phyloP scores from a whole-genome alignment of 2,329 filamentous ascomycete genomes.

The Colletotrichum chrysophilum region DNA sequence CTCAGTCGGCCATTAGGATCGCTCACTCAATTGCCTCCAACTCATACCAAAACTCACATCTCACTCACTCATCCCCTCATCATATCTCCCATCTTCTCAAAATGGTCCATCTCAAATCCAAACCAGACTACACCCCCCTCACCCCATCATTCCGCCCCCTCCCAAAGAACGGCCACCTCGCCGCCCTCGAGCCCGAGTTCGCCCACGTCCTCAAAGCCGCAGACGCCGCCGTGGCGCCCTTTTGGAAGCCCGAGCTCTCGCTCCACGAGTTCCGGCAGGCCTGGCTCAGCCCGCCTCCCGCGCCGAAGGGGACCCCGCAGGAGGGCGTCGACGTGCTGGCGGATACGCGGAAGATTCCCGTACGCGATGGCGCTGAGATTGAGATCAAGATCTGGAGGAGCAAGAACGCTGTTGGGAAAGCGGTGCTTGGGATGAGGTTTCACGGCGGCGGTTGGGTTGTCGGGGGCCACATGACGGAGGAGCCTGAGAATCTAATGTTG shows the following conservation, averaged over 20 bases:
- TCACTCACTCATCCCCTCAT: background rate
- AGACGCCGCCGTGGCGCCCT: constrained; percentile 26
- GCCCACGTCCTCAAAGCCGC: constrained; percentile 29
- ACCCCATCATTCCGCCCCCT: constrained; percentile 36
- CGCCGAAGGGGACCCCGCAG: constrained; percentile 32
- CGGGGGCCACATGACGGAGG: constrained; percentile 37
- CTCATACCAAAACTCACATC: background rate
- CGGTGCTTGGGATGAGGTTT: constrained; percentile 35
- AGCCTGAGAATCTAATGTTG: constrained; percentile 38
- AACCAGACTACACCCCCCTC: constrained; percentile 30
- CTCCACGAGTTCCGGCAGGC: constrained; percentile 32
- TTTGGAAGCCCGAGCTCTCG: constrained; percentile 33
- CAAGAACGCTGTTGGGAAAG: constrained; percentile 14
- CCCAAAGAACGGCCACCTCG: constrained; percentile 38
- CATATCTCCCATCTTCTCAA: background rate
- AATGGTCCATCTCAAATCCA: constrained; percentile 31
- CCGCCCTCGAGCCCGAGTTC: constrained; percentile 35
- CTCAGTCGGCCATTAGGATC: background rate
- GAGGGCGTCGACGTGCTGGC: constrained; percentile 38
- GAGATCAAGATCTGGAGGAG: constrained; percentile 41
- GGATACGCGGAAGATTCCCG: constrained; percentile 29
- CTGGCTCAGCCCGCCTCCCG: constrained; percentile 28
- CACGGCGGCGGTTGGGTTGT: constrained; percentile 42
- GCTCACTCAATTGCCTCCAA: background rate
- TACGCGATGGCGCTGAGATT: constrained; percentile 36